Evolutionary conservation across 495 filamentous ascomycete species (phyloP).

Genomic region (Chaetomium fimeti): DNA sequence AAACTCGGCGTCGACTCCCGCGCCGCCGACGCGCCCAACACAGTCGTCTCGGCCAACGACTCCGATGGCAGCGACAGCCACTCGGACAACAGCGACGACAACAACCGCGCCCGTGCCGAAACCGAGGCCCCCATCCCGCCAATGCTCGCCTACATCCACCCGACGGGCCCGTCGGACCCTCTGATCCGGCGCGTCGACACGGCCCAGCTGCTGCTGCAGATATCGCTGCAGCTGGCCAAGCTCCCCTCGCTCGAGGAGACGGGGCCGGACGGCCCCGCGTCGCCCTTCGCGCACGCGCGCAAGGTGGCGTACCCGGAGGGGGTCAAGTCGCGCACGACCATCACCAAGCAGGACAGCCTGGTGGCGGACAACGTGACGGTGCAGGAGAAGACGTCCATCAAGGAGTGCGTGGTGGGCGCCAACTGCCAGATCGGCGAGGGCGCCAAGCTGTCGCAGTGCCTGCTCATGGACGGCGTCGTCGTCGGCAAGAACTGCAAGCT

Average conservation of each 20-base stretch:
- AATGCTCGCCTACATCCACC: conserved; percentile 76
- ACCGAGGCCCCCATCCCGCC: conserved; percentile 61
- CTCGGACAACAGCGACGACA: conserved; percentile 32
- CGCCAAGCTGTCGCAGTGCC: conserved; percentile 73
- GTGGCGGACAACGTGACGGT: conserved; percentile 84
- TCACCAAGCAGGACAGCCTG: conserved; percentile 72
- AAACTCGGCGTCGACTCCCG: conserved; percentile 26
- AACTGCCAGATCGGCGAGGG: conserved; percentile 79
- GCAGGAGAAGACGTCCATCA: conserved; percentile 78
- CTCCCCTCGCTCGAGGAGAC: conserved; percentile 63
- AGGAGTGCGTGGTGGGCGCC: conserved; percentile 81
- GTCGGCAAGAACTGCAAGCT: conserved; percentile 74
- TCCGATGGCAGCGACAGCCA: conserved; percentile 1
- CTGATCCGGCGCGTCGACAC: conserved; percentile 87
- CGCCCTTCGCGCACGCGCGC: conserved; percentile 67
- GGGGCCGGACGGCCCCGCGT: conserved; percentile 51
- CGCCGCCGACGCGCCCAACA: conserved; percentile 32
- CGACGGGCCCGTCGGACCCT: conserved; percentile 41
- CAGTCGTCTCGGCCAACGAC: conserved; percentile 6
- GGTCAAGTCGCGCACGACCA: conserved; percentile 70
- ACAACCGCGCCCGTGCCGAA: conserved; percentile 47
- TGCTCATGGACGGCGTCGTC: conserved; percentile 87
- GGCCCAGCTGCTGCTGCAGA: conserved; percentile 69
- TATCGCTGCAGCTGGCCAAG: conserved; percentile 84
- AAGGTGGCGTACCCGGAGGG: conserved; percentile 80